These are phyloP conservation scores for Fusarium veterinarium DNA, from an alignment of 2,329 filamentous ascomycete genomes.

Conservation along the genomic window DNA sequence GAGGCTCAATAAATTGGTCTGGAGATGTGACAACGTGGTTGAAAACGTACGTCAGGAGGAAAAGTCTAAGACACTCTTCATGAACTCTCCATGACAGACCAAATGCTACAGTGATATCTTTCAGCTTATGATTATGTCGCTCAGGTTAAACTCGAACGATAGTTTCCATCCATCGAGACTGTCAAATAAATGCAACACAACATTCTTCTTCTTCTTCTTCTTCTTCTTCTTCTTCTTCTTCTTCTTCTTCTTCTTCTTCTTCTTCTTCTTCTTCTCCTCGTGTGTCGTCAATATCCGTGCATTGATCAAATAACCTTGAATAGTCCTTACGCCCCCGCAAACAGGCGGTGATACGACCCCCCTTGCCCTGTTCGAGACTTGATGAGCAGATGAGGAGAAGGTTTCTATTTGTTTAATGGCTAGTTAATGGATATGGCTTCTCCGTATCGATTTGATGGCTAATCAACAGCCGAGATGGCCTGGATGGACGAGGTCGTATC, in stretches of 20 bases:
- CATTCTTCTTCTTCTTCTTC: too few relatives aligned
- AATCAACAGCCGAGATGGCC: slow-evolving; percentile 28
- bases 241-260: not conserved
- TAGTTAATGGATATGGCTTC: not conserved
- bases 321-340: slow-evolving; percentile 20
- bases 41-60: slow-evolving; percentile 21
- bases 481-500: slow-evolving; percentile 16
- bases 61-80: slow-evolving; percentile 16
- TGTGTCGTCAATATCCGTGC: slow-evolving; percentile 22
- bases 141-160: not conserved
- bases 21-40: slow-evolving; percentile 16
- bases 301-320: slow-evolving; percentile 30
- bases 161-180: not conserved
- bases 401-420: not conserved
- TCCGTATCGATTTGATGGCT: slow-evolving; percentile 10
- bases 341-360: slow-evolving; percentile 3
- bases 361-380: not conserved
- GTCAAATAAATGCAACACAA: not conserved
- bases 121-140: not conserved
- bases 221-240: too few relatives aligned
- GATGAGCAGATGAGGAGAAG: not conserved
- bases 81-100: not conserved
- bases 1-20: slow-evolving; percentile 9
- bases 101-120: not conserved
- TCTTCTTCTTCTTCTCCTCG: not conserved